A percentile compares a stretch with the other conserved stretches of the same genome.
phyloP scores from a whole-genome alignment of 768 basidiomycete species.

The Kwoniella botswanensis region DNA sequence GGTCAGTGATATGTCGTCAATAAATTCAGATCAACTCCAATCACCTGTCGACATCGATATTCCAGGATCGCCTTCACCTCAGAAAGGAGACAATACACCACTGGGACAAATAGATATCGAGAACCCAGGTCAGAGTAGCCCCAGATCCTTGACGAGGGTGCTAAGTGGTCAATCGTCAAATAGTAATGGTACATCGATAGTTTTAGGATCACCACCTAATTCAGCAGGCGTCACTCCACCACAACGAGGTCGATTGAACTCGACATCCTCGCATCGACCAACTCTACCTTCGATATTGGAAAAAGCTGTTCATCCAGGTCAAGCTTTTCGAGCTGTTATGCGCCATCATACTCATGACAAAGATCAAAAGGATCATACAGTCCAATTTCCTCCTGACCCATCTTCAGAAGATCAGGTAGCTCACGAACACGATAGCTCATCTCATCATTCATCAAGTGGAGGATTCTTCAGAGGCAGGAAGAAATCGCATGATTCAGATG shows the following conservation, averaged over 20 bases:
- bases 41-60: constrained; percentile 19
- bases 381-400: constrained; percentile 16
- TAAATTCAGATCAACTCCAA: constrained; percentile 13
- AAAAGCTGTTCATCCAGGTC: constrained; percentile 58
- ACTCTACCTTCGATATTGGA: constrained; percentile 61
- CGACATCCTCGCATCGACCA: constrained; percentile 51
- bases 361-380: constrained; percentile 12
- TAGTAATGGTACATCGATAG: constrained; percentile 19
- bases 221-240: constrained; percentile 11
- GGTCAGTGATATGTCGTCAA: constrained; percentile 14
- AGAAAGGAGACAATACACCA: constrained; percentile 12
- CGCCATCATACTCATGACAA: constrained; percentile 22
- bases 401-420: neutral
- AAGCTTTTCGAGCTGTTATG: constrained; percentile 52
- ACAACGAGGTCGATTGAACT: constrained; percentile 20
- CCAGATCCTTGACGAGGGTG: constrained; percentile 1
- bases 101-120: neutral
- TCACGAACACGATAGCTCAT: neutral
- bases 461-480: constrained; percentile 40
- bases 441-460: constrained; percentile 11
- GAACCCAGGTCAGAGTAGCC: neutral
- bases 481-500: constrained; percentile 17
- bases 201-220: constrained; percentile 15
- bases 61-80: constrained; percentile 13
- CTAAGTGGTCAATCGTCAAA: constrained; percentile 12